phyloP scores from a whole-genome alignment of 768 basidiomycete genomes.

The Gymnopilus dilepis region DNA sequence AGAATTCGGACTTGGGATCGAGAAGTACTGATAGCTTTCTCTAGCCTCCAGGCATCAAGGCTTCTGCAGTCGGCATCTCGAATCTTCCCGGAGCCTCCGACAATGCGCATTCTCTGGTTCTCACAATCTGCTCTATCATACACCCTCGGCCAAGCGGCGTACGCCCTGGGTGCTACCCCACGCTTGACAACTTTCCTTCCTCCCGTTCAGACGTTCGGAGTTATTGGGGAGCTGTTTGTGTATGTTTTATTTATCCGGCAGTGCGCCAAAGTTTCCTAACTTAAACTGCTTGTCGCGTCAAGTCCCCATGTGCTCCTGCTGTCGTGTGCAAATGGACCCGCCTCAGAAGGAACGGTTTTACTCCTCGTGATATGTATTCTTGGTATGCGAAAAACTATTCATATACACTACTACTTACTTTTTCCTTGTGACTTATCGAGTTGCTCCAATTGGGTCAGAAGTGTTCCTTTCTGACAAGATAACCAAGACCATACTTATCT shows the following conservation, averaged over 20 bases:
- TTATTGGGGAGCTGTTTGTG: slow-evolving; percentile 9
- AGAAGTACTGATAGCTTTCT: background rate
- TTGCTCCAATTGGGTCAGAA: slow-evolving; percentile 8
- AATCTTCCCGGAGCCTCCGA: background rate
- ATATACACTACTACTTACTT: background rate
- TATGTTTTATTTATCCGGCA: slow-evolving; percentile 10
- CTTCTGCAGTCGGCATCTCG: background rate
- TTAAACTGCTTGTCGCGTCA: slow-evolving; percentile 15
- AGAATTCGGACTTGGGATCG: background rate
- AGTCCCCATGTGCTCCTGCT: slow-evolving; percentile 26
- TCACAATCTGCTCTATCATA: slow-evolving; percentile 5
- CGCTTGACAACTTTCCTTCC: slow-evolving; percentile 3
- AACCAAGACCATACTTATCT: background rate
- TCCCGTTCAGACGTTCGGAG: slow-evolving; percentile 3
- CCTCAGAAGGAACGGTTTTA: slow-evolving; percentile 1
- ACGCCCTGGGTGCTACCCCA: background rate
- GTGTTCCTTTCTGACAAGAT: background rate
- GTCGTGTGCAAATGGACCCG: slow-evolving; percentile 20
- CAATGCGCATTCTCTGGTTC: background rate
- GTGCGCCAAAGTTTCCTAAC: slow-evolving; percentile 9
- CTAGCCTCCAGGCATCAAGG: background rate
- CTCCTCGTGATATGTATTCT: slow-evolving; percentile 18
- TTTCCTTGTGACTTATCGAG: slow-evolving; percentile 3
- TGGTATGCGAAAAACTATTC: slow-evolving; percentile 2
- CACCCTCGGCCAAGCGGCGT: slow-evolving; percentile 1